Evolutionary conservation across 2,329 filamentous ascomycete genomes (phyloP), one percentile per base, ranked within the genome.

Genomic region (Neocatenulostroma microsporum): DNA sequence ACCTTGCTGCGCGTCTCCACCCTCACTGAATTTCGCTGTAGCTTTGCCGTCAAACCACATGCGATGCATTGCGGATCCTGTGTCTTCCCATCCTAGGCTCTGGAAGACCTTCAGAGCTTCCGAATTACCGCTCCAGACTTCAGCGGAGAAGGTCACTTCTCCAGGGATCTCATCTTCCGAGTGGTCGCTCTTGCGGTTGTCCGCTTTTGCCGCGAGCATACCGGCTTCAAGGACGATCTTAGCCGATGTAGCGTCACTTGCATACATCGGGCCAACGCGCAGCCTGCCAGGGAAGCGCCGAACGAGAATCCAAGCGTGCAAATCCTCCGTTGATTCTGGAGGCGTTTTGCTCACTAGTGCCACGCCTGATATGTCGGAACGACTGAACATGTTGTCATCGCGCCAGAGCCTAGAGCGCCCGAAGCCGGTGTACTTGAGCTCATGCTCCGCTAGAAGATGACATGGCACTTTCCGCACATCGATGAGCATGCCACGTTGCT

Each of bases 261-360:
- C 61, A 36, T 61, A 62, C 7, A 64, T 35, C 5, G 61, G 61
- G 1, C 61, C 61, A 33, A 62, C 43, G 2, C 60, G 48, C 29
- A 53, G 50, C 3, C 61, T 60, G 12, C 53, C 34, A 17, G 55
- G 46, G 27, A 51, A 60, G 3, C 47, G 47, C 3, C 61, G 54
- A 11, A 56, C 53, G 3, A 62, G 34, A 8, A 57, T 40, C 46
- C 51, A 58, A 12, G 54, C 56, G 5, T 37, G 39, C 3, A 60
- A 37, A 5, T 49, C 34, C 5, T 44, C 40, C 4, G 43, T 15
- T 3, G 37, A 32, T 10, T 21, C 21, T 21, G 43, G 41, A 13
- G 25, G 19, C 13, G 41, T 17, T 25, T 17, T 33, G 17, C 36
- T 21, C 4, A 45, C 36, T 11, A 60, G 30, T 2, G 49, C 54